Evolutionary conservation across 2,329 filamentous ascomycete species (phyloP), one percentile per base, ranked within the genome.

Genomic region (Trematosphaeria pertusa): DNA sequence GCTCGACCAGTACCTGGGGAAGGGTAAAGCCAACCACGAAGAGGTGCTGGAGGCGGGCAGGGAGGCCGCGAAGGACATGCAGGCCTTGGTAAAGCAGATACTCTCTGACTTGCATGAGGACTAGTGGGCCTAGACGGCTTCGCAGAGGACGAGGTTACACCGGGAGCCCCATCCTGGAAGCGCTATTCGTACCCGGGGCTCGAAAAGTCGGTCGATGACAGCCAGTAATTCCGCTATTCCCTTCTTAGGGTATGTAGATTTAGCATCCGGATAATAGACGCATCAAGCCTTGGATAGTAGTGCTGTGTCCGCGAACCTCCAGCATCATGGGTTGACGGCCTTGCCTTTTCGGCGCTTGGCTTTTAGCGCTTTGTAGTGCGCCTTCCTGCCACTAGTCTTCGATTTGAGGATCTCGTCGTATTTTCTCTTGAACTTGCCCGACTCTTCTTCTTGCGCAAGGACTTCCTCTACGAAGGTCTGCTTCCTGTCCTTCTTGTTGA

Each of bases 331-430:
- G 48, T 72, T 72, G 36, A 58, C 52, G 20, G 70, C 56, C 35
- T 61, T 63, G 41, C 67, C 61, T 37, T 70, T 76, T 52, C 83
- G 75, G 26, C 64, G 75, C 70, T 84, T 81, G 38, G 78, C 78
- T 66, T 88, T 84, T 57, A 96, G 72, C 45, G 86, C 87, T 68
- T 93, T 93, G 78, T 97, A 97, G 63, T 89, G 88, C 0, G 83
- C 86, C 74, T 93, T 97, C 77, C 91, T 95, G 41, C 94, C 94
- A 61, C 89, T 96, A 18, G 82, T 84, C 75, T 96, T 97, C 52
- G 81, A 81, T 39, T 80, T 80, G 69, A 97, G 91, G 38, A 97
- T 90, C 47, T 93, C 87, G 46, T 83, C 81, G 73, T 96, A 97
- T 73, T 96, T 97, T 64, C 80, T 82, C 78, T 89, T 91, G 77